Percentiles rank a stretch among this genome's conserved stretches.
phyloP scores from a whole-genome alignment of 495 filamentous ascomycete species.

The Corynascus novoguineensis region DNA sequence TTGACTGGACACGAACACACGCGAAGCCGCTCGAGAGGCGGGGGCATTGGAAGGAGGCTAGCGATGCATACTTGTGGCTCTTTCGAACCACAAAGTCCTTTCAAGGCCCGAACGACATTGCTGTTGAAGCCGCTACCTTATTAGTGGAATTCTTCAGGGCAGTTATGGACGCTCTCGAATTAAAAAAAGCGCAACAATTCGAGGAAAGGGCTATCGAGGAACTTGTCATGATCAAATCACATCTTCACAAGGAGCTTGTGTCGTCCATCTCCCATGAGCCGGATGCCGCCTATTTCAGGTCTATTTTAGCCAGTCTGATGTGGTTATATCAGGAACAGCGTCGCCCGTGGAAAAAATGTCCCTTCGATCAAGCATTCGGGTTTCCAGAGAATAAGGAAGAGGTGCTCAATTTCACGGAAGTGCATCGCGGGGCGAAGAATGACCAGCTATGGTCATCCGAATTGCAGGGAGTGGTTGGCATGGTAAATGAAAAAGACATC shows the following conservation, averaged over 20 bases:
- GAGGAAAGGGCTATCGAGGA: not conserved
- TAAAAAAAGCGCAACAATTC: not conserved
- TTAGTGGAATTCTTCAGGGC: not conserved
- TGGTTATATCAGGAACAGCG: not conserved
- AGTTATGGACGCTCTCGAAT: not conserved
- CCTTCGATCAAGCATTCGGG: not conserved
- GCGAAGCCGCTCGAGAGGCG: not conserved
- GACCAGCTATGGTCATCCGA: not conserved
- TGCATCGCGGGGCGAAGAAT: not conserved
- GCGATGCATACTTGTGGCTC: not conserved
- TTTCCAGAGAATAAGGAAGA: not conserved
- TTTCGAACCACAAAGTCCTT: not conserved
- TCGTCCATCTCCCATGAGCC: not conserved
- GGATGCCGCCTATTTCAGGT: not conserved
- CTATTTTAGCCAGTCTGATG: not conserved
- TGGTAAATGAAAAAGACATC: not conserved
- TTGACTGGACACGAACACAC: not conserved
- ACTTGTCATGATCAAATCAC: not conserved
- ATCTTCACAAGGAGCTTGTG: not conserved
- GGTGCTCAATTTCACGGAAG: not conserved
- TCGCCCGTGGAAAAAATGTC: not conserved
- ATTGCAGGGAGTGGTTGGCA: not conserved
- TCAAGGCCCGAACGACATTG: not conserved
- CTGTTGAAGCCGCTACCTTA: not conserved
- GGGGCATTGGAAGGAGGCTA: not conserved